Evolutionary conservation across 2,329 filamentous ascomycete genomes (phyloP).

Genomic region (Neonectria neomacrospora): DNA sequence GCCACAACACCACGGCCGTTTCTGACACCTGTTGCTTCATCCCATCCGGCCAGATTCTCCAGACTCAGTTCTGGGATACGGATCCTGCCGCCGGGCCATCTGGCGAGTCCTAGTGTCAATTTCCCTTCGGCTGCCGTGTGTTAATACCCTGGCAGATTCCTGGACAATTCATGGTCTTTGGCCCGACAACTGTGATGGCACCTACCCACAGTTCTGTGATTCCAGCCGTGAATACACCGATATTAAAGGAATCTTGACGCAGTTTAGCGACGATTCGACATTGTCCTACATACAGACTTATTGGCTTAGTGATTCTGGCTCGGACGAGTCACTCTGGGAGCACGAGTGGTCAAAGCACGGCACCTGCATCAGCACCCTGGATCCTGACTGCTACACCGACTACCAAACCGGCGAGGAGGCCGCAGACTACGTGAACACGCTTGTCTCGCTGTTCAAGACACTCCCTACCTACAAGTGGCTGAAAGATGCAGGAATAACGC

Average conservation of each 20-base stretch:
- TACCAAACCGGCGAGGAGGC: constrained; percentile 73
- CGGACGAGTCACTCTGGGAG: constrained; percentile 75
- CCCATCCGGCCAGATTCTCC: constrained; percentile 76
- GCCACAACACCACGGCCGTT: constrained; percentile 70
- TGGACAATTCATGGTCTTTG: constrained; percentile 81
- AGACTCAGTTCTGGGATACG: constrained; percentile 84
- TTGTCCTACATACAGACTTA: constrained; percentile 75
- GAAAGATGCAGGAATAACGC: constrained; percentile 68
- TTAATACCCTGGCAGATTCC: constrained; percentile 58
- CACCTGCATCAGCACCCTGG: constrained; percentile 76
- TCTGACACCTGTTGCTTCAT: constrained; percentile 78
- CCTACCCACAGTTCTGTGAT: constrained; percentile 76
- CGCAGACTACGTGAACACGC: constrained; percentile 74
- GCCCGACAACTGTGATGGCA: constrained; percentile 77
- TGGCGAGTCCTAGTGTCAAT: constrained; percentile 11
- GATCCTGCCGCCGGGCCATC: constrained; percentile 70
- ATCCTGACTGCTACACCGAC: constrained; percentile 72
- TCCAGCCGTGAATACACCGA: constrained; percentile 69
- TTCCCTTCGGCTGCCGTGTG: too few species aligned
- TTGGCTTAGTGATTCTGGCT: constrained; percentile 76
- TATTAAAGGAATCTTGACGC: constrained; percentile 71
- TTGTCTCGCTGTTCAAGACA: constrained; percentile 73
- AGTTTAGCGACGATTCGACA: constrained; percentile 62
- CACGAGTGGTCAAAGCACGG: constrained; percentile 83
- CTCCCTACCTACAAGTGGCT: constrained; percentile 74